A percentile compares a stretch with the other conserved stretches of the same genome.
Evolutionary conservation across 768 basidiomycete genomes (phyloP).

Genomic region (Russula emetica): DNA sequence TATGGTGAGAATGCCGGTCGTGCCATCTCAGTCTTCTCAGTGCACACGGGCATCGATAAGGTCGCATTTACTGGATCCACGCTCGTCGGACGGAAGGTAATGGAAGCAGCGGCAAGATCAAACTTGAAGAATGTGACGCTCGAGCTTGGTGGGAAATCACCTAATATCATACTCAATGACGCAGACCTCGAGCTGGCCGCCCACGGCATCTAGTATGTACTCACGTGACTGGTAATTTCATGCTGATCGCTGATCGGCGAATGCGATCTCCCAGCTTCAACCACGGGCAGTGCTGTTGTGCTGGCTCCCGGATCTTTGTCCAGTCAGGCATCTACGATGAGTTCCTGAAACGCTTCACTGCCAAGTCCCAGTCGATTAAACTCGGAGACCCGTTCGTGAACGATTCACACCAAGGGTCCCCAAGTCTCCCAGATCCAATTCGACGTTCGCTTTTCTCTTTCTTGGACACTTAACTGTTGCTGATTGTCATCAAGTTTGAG

Average conservation of each 20-base stretch:
- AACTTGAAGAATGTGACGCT: conserved; percentile 70
- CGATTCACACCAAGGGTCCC: conserved; percentile 69
- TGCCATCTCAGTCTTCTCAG: too few species aligned
- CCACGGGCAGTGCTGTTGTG: conserved; percentile 74
- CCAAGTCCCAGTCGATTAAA: conserved; percentile 49
- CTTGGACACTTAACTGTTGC: neutral
- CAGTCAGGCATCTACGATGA: conserved; percentile 76
- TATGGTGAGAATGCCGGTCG: conserved; percentile 52
- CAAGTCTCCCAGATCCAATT: conserved; percentile 73
- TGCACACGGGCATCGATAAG: conserved; percentile 55
- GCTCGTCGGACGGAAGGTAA: conserved; percentile 56
- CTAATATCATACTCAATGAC: conserved; percentile 58
- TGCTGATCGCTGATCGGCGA: neutral
- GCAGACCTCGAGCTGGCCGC: conserved; percentile 57
- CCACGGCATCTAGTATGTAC: conserved; percentile 53
- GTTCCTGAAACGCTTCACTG: conserved; percentile 59
- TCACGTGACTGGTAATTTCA: neutral
- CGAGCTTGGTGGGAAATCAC: conserved; percentile 71
- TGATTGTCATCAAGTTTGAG: conserved; percentile 56
- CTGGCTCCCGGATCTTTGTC: conserved; percentile 78
- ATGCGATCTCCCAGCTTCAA: conserved; percentile 46
- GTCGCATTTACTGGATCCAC: conserved; percentile 71
- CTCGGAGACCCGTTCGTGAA: conserved; percentile 67
- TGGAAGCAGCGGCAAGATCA: conserved; percentile 54
- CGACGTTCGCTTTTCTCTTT: conserved; percentile 44